Base-by-base conservation (phyloP, 2,329 filamentous ascomycete species). In the Ascochyta pisi region DNA sequence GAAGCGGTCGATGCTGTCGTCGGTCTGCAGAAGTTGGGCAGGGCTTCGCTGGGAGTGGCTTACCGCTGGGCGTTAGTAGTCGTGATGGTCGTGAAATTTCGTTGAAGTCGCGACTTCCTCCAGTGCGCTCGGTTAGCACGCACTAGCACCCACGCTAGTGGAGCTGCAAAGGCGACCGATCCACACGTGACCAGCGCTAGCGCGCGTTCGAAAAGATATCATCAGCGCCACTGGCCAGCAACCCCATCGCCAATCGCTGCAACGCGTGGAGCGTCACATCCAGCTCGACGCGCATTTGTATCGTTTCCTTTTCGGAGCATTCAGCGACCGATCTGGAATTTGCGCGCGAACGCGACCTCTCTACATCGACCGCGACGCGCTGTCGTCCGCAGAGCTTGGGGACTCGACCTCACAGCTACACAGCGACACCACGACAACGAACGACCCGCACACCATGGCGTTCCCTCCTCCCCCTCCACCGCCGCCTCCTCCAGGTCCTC, bases 401-500 rank as follows among this genome's bases (percentile, higher is more conserved):
- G 64, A 62, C 56, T 54, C 52, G 54, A 56, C 61, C 63, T 61
- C 62, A 55, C 29, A 60, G 61, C 63, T 65, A 58, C 47, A 54
- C 35, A 58, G 61, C 63, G 54, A 60, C 50, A 26, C 33, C 50
- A 50, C 49, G 29, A 46, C 47, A 47, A 39, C 24, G 19, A 39
- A 23, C 34, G 37, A 38, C 38, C 47, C 42, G 37, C 47, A 26
- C 57, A 61, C 47, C 13, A 71, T 71, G 69, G 60, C 64, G 44
- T 67, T 66, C n/a, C 66, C 62, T 52, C 68, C 67, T 22, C 69
- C 67, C 15, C 86, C 81, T 82, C 69, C 85, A 79, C 66, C 66
- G 12, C 63, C 63, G 12, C 70, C 66, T 54, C 69, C 68, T 8
- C 65, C 69, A 47, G 68, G 65, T 6, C 62, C 66, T 13, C 65